Percentiles rank a stretch among this genome's conserved stretches.
phyloP scores from a whole-genome alignment of 2,329 filamentous ascomycete species.

The Zymoseptoria pseudotritici region DNA sequence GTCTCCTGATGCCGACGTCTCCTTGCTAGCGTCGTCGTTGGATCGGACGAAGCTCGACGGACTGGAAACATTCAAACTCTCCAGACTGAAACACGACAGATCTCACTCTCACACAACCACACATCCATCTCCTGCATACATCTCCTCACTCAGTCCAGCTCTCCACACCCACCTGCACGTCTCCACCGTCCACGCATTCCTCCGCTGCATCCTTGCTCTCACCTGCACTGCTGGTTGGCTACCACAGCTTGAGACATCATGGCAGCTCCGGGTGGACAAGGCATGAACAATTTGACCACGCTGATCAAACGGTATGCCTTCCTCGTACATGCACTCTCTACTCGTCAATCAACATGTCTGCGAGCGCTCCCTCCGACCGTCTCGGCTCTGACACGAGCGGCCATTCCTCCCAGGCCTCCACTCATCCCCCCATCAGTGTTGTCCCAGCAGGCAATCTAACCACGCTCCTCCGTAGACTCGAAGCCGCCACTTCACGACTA shows the following conservation, averaged over 20 bases:
- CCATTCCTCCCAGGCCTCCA: not conserved
- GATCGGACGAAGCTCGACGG: too few species aligned
- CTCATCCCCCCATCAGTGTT: not conserved
- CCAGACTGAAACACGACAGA: not conserved
- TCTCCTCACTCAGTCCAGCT: not conserved
- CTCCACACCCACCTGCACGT: not conserved
- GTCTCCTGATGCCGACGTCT: too few species aligned
- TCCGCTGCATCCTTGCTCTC: not conserved
- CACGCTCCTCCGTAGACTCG: slow-evolving; percentile 59
- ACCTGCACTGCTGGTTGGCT: not conserved
- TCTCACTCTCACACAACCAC: not conserved
- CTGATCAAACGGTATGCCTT: slow-evolving; percentile 80
- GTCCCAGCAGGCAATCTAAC: slow-evolving; percentile 40
- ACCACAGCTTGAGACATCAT: not conserved
- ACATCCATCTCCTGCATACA: not conserved
- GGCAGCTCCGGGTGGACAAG: slow-evolving; percentile 29
- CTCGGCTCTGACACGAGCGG: not conserved
- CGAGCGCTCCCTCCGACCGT: slow-evolving; percentile 3
- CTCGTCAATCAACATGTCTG: slow-evolving; percentile 5
- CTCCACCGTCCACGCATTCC: not conserved
- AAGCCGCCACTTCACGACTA: slow-evolving; percentile 90
- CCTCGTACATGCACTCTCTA: slow-evolving; percentile 1
- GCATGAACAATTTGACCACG: slow-evolving; percentile 95
- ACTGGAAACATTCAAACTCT: too few species aligned
- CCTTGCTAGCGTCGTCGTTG: too few species aligned